A percentile compares a stretch with the other conserved stretches of the same genome.
These are phyloP conservation scores for Aspergillus caelatus DNA, from an alignment of 2,329 filamentous ascomycete species.

Conservation along the genomic window DNA sequence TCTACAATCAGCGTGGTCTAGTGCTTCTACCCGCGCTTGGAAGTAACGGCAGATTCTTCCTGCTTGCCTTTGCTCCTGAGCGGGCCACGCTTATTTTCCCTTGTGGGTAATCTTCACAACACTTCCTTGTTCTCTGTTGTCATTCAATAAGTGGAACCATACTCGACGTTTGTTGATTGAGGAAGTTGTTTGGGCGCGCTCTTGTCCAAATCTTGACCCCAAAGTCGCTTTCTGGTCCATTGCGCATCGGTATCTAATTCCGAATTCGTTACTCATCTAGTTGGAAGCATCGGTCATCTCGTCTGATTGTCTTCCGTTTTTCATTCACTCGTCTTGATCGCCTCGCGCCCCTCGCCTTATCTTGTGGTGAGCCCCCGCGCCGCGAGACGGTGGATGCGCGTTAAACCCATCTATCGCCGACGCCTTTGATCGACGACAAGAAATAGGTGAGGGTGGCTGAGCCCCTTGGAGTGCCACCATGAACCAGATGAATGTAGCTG, in stretches of 20 bases:
- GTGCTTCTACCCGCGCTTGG: constrained; percentile 9
- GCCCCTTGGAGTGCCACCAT: constrained; percentile 45
- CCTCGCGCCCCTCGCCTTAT: constrained; percentile 31
- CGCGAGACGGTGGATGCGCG: constrained; percentile 38
- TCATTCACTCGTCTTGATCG: constrained; percentile 21
- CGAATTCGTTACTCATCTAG: neutral
- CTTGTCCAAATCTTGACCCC: neutral
- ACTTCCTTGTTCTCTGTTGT: constrained; percentile 12
- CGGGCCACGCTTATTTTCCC: constrained; percentile 16
- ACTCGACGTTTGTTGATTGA: constrained; percentile 8
- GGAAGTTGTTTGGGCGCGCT: constrained; percentile 8
- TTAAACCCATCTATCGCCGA: constrained; percentile 22
- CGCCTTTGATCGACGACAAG: constrained; percentile 32
- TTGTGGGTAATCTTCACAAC: constrained; percentile 12
- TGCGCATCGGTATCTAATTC: constrained; percentile 13
- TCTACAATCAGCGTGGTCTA: neutral
- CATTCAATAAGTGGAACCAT: constrained; percentile 7
- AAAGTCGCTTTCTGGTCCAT: constrained; percentile 3
- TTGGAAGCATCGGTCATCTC: constrained; percentile 10
- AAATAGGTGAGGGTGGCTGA: constrained; percentile 38
- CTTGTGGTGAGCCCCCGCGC: constrained; percentile 24
- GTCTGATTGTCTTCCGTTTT: constrained; percentile 19
- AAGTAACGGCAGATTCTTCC: constrained; percentile 18
- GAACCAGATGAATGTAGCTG: constrained; percentile 61
- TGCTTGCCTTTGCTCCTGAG: constrained; percentile 20